Conservation (phyloP, 148 eudicot species). For the Mesembryanthemum crystallinum region DNA sequence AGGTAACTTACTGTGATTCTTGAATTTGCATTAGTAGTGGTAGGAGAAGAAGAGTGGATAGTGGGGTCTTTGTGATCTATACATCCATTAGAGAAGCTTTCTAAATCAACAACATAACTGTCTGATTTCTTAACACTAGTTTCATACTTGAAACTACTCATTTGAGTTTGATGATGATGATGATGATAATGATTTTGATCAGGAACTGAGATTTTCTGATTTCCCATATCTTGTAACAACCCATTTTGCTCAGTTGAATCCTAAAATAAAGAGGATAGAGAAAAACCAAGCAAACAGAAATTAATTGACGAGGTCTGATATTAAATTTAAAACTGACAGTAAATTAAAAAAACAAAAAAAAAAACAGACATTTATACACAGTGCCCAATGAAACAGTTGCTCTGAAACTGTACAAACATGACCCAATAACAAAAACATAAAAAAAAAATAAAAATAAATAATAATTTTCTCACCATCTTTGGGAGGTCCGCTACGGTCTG, state of each 20-base stretch:
- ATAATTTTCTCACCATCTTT: constrained; percentile 16
- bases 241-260: constrained; percentile 25
- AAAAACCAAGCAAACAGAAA: constrained; percentile 19
- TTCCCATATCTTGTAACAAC: constrained; percentile 19
- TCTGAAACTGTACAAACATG: neutral
- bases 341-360: neutral
- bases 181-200: constrained; percentile 29
- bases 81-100: constrained; percentile 42
- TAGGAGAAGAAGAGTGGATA: neutral
- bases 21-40: constrained; percentile 36
- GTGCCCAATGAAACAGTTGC: constrained; percentile 23
- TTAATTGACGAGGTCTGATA: neutral
- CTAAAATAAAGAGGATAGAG: constrained; percentile 4
- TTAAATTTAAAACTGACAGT: neutral
- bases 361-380: neutral
- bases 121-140: constrained; percentile 37
- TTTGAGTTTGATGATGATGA: constrained; percentile 27
- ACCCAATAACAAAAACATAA: neutral
- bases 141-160: constrained; percentile 33
- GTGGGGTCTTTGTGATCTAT: constrained; percentile 35
- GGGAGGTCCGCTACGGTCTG: neutral
- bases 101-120: constrained; percentile 63
- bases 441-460: neutral
- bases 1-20: constrained; percentile 52
- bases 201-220: constrained; percentile 32